Evolutionary conservation across 2,329 filamentous ascomycete species (phyloP), one percentile per base, ranked within the genome.

Genomic region (Didymella lethalis): DNA sequence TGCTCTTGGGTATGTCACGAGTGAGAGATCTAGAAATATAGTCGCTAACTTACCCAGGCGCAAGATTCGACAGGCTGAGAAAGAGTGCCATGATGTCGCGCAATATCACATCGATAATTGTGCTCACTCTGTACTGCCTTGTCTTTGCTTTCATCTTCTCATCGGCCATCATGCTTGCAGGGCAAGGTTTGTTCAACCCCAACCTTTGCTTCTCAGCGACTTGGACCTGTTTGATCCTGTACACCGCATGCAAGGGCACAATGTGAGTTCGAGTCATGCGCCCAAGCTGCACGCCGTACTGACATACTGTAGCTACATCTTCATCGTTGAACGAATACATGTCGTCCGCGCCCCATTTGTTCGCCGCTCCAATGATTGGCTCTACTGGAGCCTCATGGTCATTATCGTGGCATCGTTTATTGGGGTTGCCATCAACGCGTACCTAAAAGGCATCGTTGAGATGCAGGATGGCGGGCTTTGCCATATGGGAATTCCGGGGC

Each of bases 311-410:
- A 67, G 69, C n/a, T 76, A 77, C 46, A 53, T 76, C 18, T 78
- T 76, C 59, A 64, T 78, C 5, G 68, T 77, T 26, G 77, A 79
- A 56, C 66, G 76, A 18, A 65, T 71, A 7, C 74, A 77, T 50
- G 66, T 71, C 11, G 65, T 77, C 25, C 66, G 75, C 23, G 56
- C 66, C 3, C 64, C 71, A 8, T 65, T 68, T 48, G 57, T 64
- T 10, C 59, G 64, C 16, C 69, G 75, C 10, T 54, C 60, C 20
- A 58, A 68, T 11, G 73, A 77, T 48, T 65, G 62, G 51, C 36
- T 76, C 16, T 77, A 74, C 64, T 34, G 71, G 8, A 18, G 51
- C 2, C 65, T 65, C 41, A 67, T 74, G 54, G 50, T 60, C 54
- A 18, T 67, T 43, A 46, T 66, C 11, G 31, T 62, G 31, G 44